Evolutionary conservation across 768 basidiomycete genomes (phyloP).

Genomic region (Podaxis sp.): DNA sequence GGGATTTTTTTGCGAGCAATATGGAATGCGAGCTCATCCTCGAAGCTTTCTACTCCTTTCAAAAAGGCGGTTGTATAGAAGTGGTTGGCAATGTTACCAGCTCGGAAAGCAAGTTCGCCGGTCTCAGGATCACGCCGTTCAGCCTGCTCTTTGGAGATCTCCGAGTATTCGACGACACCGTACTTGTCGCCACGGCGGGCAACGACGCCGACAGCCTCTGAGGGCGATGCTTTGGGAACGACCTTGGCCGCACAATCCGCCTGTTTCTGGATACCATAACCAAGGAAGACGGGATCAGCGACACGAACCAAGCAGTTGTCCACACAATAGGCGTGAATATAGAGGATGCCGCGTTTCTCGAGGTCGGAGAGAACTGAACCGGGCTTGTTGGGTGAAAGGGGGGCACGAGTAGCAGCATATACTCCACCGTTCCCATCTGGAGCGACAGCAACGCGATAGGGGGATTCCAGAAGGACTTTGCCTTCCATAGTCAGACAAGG

Average conservation of each 20-base stretch:
- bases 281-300: slow-evolving; percentile 96
- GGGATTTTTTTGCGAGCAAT: slow-evolving; percentile 98
- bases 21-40: slow-evolving; percentile 90
- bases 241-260: slow-evolving; percentile 96
- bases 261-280: slow-evolving; percentile 85
- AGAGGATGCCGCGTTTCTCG: slow-evolving; percentile 66
- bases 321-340: slow-evolving; percentile 94
- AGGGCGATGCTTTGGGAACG: slow-evolving; percentile 81
- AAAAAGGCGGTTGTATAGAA: slow-evolving; percentile 92
- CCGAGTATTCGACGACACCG: slow-evolving; percentile 96
- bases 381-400: slow-evolving; percentile 55
- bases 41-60: slow-evolving; percentile 72
- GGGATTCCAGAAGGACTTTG: slow-evolving; percentile 82
- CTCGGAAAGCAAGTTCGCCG: slow-evolving; percentile 84
- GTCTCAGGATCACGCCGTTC: slow-evolving; percentile 64
- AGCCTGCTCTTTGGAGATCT: slow-evolving; percentile 86
- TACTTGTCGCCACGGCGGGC: slow-evolving; percentile 80
- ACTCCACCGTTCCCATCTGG: slow-evolving; percentile 98
- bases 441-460: slow-evolving; percentile 83
- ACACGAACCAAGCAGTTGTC: slow-evolving; percentile 99
- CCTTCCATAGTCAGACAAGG: slow-evolving; percentile 95
- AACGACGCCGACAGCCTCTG: slow-evolving; percentile 94
- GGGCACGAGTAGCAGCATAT: slow-evolving; percentile 86
- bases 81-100: slow-evolving; percentile 97
- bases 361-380: slow-evolving; percentile 85